A percentile compares a stretch with the other conserved stretches of the same genome.
Evolutionary conservation across 2,329 filamentous ascomycete species (phyloP).

Genomic region (Zarea fungicola): DNA sequence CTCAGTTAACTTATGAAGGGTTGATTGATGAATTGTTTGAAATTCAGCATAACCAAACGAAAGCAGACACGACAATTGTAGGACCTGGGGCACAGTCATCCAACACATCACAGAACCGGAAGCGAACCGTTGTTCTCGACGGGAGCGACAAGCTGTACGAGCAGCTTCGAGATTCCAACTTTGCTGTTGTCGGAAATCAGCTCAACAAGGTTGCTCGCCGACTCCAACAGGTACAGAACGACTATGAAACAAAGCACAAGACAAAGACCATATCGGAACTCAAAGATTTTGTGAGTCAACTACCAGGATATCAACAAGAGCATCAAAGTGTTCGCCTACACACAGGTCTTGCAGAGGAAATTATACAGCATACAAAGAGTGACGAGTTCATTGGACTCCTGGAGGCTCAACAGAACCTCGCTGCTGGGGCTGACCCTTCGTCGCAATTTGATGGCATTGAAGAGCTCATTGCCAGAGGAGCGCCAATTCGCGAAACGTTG

Average conservation of each 20-base stretch:
- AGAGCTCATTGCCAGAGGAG: slow-evolving; percentile 86
- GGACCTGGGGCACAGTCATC: slow-evolving; percentile 64
- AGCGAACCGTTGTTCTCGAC: slow-evolving; percentile 84
- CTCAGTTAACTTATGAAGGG: slow-evolving; percentile 94
- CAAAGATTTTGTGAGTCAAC: slow-evolving; percentile 88
- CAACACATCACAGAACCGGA: slow-evolving; percentile 56
- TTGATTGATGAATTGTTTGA: slow-evolving; percentile 90
- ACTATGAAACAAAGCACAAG: slow-evolving; percentile 86
- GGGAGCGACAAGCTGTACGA: slow-evolving; percentile 84
- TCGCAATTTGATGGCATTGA: slow-evolving; percentile 88
- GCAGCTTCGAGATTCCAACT: slow-evolving; percentile 86
- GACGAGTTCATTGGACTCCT: slow-evolving; percentile 84
- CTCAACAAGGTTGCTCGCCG: slow-evolving; percentile 88
- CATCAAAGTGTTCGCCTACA: slow-evolving; percentile 90
- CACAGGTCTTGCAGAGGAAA: slow-evolving; percentile 87
- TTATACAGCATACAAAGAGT: slow-evolving; percentile 85
- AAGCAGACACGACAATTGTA: slow-evolving; percentile 85
- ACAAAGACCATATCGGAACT: slow-evolving; percentile 87
- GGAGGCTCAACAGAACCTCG: slow-evolving; percentile 93
- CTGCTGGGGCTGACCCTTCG: slow-evolving; percentile 81
- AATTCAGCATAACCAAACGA: slow-evolving; percentile 87
- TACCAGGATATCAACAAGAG: slow-evolving; percentile 88
- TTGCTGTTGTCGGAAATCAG: slow-evolving; percentile 83
- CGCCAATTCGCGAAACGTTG: slow-evolving; percentile 74
- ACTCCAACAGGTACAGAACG: slow-evolving; percentile 72